Evolutionary conservation across 2,329 filamentous ascomycete species (phyloP).

Genomic region (Fusarium vanettenii): DNA sequence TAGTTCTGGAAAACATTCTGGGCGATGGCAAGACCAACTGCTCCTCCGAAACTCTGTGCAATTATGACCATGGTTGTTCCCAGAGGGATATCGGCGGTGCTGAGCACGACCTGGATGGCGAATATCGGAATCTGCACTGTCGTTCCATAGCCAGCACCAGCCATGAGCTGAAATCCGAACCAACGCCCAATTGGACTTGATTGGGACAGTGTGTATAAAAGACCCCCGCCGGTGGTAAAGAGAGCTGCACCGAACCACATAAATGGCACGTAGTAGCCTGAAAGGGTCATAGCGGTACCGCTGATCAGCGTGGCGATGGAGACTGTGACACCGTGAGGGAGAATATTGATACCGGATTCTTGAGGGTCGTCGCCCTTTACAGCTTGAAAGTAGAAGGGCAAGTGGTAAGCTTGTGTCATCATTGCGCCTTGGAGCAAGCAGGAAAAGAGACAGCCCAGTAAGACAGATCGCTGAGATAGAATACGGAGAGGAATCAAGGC

Average conservation of each 20-base stretch:
- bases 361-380: constrained; percentile 26
- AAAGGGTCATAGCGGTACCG: constrained; percentile 20
- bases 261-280: constrained; percentile 33
- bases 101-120: constrained; percentile 56
- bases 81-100: constrained; percentile 54
- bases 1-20: constrained; percentile 37
- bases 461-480: constrained; percentile 25
- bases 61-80: constrained; percentile 58
- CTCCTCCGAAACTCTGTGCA: constrained; percentile 57
- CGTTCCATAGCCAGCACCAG: constrained; percentile 56
- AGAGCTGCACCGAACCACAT: constrained; percentile 35
- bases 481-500: constrained; percentile 31
- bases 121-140: constrained; percentile 56
- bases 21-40: constrained; percentile 32
- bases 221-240: constrained; percentile 25
- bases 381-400: constrained; percentile 42
- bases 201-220: constrained; percentile 39
- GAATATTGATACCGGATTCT: constrained; percentile 30
- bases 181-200: constrained; percentile 50
- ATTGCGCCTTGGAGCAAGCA: constrained; percentile 35
- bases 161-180: constrained; percentile 58
- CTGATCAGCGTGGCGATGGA: constrained; percentile 23
- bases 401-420: constrained; percentile 34
- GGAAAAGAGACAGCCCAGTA: constrained; percentile 30
- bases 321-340: constrained; percentile 32